Evolutionary conservation across 331 rosid genomes (phyloP).

Genomic region (Acacia pycnantha): DNA sequence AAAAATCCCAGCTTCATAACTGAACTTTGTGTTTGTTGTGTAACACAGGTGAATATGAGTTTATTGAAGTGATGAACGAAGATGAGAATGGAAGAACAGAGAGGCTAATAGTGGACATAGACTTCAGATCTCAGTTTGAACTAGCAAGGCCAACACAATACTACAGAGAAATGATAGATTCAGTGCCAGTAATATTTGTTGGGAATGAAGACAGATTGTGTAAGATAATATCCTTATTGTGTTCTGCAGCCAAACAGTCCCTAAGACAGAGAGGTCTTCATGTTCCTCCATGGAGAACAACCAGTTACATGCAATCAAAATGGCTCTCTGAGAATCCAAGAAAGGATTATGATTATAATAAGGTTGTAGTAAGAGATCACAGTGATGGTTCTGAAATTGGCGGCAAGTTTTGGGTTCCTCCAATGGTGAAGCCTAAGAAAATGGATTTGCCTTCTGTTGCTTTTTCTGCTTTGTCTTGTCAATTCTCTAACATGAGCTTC

Average conservation of each 20-base stretch:
- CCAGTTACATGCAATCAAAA: slow-evolving; percentile 63
- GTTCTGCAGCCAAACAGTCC: slow-evolving; percentile 76
- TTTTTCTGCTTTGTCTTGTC: slow-evolving; percentile 57
- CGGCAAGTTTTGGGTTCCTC: slow-evolving; percentile 42
- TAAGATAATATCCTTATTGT: slow-evolving; percentile 50
- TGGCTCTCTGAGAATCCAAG: slow-evolving; percentile 43
- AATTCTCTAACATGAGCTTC: slow-evolving; percentile 55
- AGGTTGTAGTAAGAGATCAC: slow-evolving; percentile 4
- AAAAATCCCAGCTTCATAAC: background rate
- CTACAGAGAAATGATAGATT: slow-evolving; percentile 52
- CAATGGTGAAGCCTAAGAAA: slow-evolving; percentile 47
- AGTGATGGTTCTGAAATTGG: background rate
- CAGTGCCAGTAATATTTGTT: slow-evolving; percentile 50
- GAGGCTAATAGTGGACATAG: slow-evolving; percentile 65
- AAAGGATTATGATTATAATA: background rate
- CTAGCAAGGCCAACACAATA: slow-evolving; percentile 63
- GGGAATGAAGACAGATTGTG: slow-evolving; percentile 52
- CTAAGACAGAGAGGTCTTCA: slow-evolving; percentile 66
- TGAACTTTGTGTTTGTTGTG: background rate
- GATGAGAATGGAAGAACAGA: slow-evolving; percentile 17
- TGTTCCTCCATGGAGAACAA: slow-evolving; percentile 78
- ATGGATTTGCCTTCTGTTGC: slow-evolving; percentile 37
- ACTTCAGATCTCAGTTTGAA: slow-evolving; percentile 75
- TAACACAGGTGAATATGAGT: slow-evolving; percentile 68
- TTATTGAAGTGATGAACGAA: slow-evolving; percentile 40